Percentiles rank a stretch among this genome's conserved stretches.
Evolutionary conservation across 306 rosid genomes (phyloP).

Genomic region (Alnus rubra): DNA sequence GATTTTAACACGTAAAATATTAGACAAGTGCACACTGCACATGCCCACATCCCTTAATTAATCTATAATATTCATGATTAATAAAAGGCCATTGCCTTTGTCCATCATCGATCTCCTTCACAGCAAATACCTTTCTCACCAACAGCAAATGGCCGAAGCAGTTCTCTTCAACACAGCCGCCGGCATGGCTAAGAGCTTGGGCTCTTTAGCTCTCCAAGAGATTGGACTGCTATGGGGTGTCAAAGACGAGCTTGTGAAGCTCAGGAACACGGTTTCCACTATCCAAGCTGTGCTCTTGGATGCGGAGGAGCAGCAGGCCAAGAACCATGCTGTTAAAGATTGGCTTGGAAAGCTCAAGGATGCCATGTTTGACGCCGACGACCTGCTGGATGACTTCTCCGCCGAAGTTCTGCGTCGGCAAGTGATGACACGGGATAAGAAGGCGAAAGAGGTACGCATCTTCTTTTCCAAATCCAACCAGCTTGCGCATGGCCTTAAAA

Average conservation of each 20-base stretch:
- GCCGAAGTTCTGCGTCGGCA: background rate
- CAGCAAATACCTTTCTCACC: background rate
- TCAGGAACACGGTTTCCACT: background rate
- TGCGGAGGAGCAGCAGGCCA: background rate
- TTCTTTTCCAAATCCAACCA: background rate
- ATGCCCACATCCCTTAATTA: too few species aligned
- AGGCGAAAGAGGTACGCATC: background rate
- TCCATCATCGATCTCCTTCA: too few species aligned
- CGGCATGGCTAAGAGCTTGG: background rate
- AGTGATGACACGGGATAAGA: background rate
- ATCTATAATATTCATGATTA: too few species aligned
- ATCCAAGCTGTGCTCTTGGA: background rate
- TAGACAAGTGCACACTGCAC: too few species aligned
- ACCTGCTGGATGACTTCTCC: background rate
- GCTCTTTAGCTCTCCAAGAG: background rate
- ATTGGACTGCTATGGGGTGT: background rate
- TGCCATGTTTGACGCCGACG: background rate
- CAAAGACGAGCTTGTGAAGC: too few species aligned
- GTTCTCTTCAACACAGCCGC: background rate
- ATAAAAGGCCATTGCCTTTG: too few species aligned
- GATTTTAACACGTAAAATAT: too few species aligned
- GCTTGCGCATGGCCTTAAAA: background rate
- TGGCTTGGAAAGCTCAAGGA: conserved; percentile 2
- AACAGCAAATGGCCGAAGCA: background rate
- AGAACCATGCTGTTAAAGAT: background rate